A percentile compares a stretch with the other conserved stretches of the same genome.
Conservation (phyloP, 352 stramenopile species). For the Phytophthora constricta region DNA sequence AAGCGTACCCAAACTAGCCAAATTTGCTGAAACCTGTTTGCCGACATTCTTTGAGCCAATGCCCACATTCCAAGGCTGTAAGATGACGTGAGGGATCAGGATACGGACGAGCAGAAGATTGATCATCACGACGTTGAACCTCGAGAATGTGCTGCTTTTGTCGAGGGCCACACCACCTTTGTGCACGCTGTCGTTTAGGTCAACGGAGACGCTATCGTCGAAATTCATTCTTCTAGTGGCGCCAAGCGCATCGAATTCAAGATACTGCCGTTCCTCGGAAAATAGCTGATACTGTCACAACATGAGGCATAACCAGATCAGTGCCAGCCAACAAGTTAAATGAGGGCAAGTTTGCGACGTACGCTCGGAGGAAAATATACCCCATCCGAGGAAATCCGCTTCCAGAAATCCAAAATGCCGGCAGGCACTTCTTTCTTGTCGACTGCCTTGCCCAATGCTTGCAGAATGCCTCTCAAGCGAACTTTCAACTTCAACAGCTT, state of each 20-base stretch:
- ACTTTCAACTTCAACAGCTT: conserved; percentile 68
- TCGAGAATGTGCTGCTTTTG: conserved; percentile 17
- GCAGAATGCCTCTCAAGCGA: conserved; percentile 60
- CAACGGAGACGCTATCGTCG: conserved; percentile 2
- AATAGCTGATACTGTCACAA: conserved; percentile 64
- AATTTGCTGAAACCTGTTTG: conserved; percentile 39
- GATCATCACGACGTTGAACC: conserved; percentile 62
- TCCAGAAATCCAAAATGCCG: conserved; percentile 69
- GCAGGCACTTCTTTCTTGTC: conserved; percentile 57
- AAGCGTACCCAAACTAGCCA: conserved; percentile 56
- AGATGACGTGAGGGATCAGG: conserved; percentile 63
- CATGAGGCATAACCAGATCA: conserved; percentile 14
- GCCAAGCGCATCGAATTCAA: conserved; percentile 67
- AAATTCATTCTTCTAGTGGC: conserved; percentile 55
- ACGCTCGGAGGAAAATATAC: conserved; percentile 72
- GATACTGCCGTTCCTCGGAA: conserved; percentile 37
- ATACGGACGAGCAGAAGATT: conserved; percentile 73
- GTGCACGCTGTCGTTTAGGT: background rate
- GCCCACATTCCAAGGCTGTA: conserved; percentile 55
- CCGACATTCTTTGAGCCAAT: conserved; percentile 38
- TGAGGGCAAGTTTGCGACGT: conserved; percentile 9
- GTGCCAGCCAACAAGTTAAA: background rate
- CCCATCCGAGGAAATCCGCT: conserved; percentile 56
- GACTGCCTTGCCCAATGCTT: conserved; percentile 53
- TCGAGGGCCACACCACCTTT: background rate